Evolutionary conservation across 1,284 basidiomycete species (phyloP).

Genomic region (Ustilago nuda): DNA sequence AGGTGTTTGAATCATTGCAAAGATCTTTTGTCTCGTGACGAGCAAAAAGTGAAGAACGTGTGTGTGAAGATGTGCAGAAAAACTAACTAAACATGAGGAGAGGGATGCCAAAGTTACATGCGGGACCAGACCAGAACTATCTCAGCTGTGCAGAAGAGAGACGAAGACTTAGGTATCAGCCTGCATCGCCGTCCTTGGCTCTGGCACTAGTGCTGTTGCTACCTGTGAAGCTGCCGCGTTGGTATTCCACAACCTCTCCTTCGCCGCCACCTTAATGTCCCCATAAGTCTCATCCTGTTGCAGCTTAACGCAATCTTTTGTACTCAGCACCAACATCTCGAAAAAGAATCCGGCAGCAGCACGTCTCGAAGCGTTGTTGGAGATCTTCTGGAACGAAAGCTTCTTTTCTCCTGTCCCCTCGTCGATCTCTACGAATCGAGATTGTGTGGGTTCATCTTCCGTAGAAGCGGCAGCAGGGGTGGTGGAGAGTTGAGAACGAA

Average conservation of each 20-base stretch:
- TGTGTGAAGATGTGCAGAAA: not conserved
- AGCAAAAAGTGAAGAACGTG: conserved; percentile 2
- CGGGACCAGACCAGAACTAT: not conserved
- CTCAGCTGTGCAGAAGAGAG: not conserved
- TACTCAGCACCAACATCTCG: conserved; percentile 91
- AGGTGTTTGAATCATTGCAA: conserved; percentile 1
- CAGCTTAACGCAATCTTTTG: conserved; percentile 86
- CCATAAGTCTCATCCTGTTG: conserved; percentile 79
- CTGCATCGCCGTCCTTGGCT: conserved; percentile 9
- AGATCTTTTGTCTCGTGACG: not conserved
- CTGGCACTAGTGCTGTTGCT: conserved; percentile 14
- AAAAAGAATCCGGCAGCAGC: conserved; percentile 98
- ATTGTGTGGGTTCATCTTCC: conserved; percentile 32
- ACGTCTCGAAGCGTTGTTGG: conserved; percentile 84
- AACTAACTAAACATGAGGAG: conserved; percentile 21
- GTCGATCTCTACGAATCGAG: conserved; percentile 35
- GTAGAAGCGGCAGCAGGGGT: not conserved
- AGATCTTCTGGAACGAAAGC: conserved; percentile 80
- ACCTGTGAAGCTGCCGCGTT: not conserved
- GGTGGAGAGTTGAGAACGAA: conserved; percentile 79
- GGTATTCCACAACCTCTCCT: conserved; percentile 76
- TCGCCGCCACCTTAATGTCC: conserved; percentile 85
- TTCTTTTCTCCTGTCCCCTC: conserved; percentile 70
- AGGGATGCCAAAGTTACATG: not conserved
- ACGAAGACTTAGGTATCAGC: not conserved